Percentiles rank a stretch among this genome's conserved stretches.
phyloP scores from a whole-genome alignment of 2,329 filamentous ascomycete genomes.

The Exophiala sp. region DNA sequence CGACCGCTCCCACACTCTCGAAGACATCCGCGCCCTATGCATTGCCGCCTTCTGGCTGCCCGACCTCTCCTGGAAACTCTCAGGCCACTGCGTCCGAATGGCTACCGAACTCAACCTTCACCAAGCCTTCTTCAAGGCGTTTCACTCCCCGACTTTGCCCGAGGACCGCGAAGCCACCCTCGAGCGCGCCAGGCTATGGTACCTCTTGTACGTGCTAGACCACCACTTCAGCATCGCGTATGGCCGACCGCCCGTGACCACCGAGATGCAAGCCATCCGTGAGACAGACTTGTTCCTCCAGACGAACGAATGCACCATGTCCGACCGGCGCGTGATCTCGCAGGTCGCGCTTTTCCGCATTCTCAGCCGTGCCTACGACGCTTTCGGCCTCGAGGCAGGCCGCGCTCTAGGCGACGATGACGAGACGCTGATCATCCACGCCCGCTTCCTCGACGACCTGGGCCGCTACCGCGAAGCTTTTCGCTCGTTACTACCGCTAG shows the following conservation, averaged over 20 bases:
- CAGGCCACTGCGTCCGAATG: slow-evolving; percentile 56
- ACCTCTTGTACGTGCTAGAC: slow-evolving; percentile 62
- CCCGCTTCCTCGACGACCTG: slow-evolving; percentile 45
- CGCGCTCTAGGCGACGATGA: slow-evolving; percentile 26
- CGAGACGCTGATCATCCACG: slow-evolving; percentile 42
- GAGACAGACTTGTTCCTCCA: slow-evolving; percentile 56
- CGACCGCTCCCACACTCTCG: slow-evolving; percentile 54
- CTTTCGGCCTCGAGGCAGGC: slow-evolving; percentile 53
- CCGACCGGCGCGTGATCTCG: slow-evolving; percentile 56
- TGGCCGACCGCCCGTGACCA: slow-evolving; percentile 56
- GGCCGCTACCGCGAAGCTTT: slow-evolving; percentile 52
- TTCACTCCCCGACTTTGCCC: slow-evolving; percentile 46
- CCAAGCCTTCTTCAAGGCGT: slow-evolving; percentile 51
- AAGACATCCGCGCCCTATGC: slow-evolving; percentile 58
- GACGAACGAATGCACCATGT: slow-evolving; percentile 49
- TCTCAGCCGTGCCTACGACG: slow-evolving; percentile 53
- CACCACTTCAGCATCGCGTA: slow-evolving; percentile 64
- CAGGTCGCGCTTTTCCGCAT: slow-evolving; percentile 59
- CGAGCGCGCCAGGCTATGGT: slow-evolving; percentile 59
- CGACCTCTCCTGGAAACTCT: slow-evolving; percentile 61
- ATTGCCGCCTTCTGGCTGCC: slow-evolving; percentile 62
- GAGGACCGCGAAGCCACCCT: slow-evolving; percentile 33
- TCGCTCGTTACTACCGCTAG: slow-evolving; percentile 30
- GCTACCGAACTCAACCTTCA: slow-evolving; percentile 58
- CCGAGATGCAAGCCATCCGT: slow-evolving; percentile 56